Evolutionary conservation across 441 rosid genomes (phyloP).

Genomic region (Mallotus japonicus): DNA sequence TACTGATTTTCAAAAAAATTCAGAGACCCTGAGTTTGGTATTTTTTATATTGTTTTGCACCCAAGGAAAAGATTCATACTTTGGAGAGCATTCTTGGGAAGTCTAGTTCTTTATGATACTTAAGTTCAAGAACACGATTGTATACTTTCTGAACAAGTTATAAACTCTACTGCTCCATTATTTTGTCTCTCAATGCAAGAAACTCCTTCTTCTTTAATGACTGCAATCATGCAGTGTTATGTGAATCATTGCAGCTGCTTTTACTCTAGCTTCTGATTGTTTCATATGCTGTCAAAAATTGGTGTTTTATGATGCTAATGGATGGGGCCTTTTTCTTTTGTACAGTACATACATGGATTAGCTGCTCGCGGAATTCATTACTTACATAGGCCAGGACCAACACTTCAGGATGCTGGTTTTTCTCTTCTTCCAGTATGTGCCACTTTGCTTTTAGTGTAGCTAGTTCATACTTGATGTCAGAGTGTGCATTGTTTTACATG

Average conservation of each 20-base stretch:
- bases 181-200: not conserved
- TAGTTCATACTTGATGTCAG: not conserved
- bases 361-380: slow-evolving; percentile 97
- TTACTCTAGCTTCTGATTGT: not conserved
- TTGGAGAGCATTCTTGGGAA: not conserved
- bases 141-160: no score
- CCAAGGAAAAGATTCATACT: not conserved
- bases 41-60: not conserved
- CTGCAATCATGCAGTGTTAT: not conserved
- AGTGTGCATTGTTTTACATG: not conserved
- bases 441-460: not conserved
- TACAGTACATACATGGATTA: slow-evolving; percentile 88
- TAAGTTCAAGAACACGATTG: no score
- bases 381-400: slow-evolving; percentile 84
- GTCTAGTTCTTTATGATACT: not conserved
- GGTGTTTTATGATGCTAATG: not conserved
- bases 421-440: slow-evolving; percentile 67
- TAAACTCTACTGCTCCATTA: no score
- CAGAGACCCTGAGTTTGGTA: no score
- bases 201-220: not conserved
- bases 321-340: not conserved
- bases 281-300: not conserved
- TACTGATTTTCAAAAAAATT: no score
- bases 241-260: not conserved
- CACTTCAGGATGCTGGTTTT: slow-evolving; percentile 84